phyloP scores from a whole-genome alignment of 768 basidiomycete species.

The Russula virescens region DNA sequence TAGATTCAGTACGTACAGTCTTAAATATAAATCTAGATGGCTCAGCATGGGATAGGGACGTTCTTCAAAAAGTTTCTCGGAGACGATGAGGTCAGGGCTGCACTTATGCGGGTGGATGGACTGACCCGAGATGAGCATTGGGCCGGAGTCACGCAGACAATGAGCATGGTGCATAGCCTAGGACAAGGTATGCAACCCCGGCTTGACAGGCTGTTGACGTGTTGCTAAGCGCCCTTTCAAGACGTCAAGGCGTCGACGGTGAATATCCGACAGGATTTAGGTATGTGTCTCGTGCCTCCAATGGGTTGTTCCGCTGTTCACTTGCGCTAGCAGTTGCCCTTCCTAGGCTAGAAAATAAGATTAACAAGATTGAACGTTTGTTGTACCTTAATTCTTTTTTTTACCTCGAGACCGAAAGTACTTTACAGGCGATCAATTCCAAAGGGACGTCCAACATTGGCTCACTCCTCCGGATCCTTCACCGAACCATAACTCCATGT shows the following conservation, averaged over 20 bases:
- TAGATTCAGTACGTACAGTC: neutral
- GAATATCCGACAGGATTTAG: neutral
- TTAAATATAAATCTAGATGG: neutral
- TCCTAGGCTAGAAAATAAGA: neutral
- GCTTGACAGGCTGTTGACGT: neutral
- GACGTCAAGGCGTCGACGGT: conserved; percentile 1
- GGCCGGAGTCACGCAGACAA: neutral
- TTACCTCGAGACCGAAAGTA: neutral
- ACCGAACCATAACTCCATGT: neutral
- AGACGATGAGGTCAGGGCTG: neutral
- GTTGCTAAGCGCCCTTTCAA: neutral
- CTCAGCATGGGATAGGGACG: neutral
- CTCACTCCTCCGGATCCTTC: conserved; percentile 5
- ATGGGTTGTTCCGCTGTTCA: neutral
- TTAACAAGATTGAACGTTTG: conserved; percentile 12
- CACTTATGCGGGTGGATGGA: neutral
- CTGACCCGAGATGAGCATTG: conserved; percentile 6
- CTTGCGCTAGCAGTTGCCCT: neutral
- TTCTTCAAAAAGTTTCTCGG: conserved; percentile 8
- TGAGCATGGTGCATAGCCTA: neutral
- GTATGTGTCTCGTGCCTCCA: neutral
- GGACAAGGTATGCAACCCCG: neutral
- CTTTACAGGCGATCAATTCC: neutral
- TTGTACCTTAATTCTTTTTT: neutral
- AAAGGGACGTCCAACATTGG: neutral